Conservation (phyloP, 306 rosid species). For the Ceratonia siliqua region DNA sequence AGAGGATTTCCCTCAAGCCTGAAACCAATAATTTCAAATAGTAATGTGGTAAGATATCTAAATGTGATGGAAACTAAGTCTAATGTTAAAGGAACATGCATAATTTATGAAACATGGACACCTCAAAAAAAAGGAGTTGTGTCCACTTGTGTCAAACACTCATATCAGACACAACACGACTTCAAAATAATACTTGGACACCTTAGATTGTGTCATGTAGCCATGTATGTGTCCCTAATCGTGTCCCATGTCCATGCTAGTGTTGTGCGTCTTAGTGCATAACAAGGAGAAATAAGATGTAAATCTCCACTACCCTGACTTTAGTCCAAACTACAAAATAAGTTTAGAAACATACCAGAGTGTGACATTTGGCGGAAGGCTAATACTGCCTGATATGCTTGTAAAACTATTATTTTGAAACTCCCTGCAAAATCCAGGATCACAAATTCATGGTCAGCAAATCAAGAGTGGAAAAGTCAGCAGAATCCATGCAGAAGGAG, state of each 20-base stretch:
- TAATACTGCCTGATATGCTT: conserved; percentile 51
- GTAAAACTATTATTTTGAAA: conserved; percentile 66
- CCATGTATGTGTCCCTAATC: too few species aligned
- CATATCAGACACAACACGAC: neutral
- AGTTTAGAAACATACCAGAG: conserved; percentile 59
- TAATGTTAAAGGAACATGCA: neutral
- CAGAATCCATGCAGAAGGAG: conserved; percentile 2
- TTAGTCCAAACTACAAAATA: conserved; percentile 9
- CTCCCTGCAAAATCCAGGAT: conserved; percentile 58
- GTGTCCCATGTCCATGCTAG: neutral
- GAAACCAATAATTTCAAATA: conserved; percentile 28
- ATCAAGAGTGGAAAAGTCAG: neutral
- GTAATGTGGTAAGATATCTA: neutral
- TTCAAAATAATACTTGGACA: neutral
- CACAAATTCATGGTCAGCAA: conserved; percentile 30
- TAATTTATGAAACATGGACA: neutral
- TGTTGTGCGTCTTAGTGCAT: neutral
- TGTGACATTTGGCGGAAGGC: conserved; percentile 68
- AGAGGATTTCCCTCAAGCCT: conserved; percentile 93
- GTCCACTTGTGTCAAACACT: neutral
- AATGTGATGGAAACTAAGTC: neutral
- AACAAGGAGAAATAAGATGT: neutral
- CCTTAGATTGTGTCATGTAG: neutral
- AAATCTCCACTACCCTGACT: neutral
- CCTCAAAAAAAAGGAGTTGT: neutral